Percentiles rank a stretch among this genome's conserved stretches.
Evolutionary conservation across 75 land plant species (phyloP).

Genomic region (Adiantum capillusveneris): DNA sequence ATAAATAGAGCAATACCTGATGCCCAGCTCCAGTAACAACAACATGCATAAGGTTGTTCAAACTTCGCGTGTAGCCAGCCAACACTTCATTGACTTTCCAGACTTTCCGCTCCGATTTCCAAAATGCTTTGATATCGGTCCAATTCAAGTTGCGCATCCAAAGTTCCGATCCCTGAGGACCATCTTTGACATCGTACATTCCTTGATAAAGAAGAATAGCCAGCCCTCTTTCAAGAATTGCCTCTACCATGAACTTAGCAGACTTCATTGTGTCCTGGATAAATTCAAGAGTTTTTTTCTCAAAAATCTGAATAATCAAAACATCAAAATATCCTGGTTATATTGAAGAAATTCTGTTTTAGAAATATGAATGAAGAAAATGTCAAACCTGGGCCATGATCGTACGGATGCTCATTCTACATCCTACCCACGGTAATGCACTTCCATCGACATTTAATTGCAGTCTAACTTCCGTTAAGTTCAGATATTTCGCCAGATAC

Average conservation of each 20-base stretch:
- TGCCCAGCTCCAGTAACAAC: constrained; percentile 12
- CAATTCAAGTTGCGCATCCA: constrained; percentile 35
- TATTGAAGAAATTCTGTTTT: constrained; percentile 1
- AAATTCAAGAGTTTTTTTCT: too few species aligned
- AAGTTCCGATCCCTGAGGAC: constrained; percentile 17
- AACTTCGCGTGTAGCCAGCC: constrained; percentile 27
- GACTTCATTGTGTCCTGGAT: constrained; percentile 36
- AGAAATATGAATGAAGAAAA: neutral
- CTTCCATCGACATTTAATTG: constrained; percentile 21
- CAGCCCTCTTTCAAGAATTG: constrained; percentile 19
- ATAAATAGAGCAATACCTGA: constrained; percentile 16
- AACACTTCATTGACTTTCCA: constrained; percentile 22
- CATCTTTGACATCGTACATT: constrained; percentile 40
- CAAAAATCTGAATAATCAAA: too few species aligned
- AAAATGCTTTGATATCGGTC: constrained; percentile 13
- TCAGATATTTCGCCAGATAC: constrained; percentile 25
- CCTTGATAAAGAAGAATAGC: constrained; percentile 38
- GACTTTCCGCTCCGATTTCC: constrained; percentile 18
- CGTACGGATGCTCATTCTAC: constrained; percentile 8
- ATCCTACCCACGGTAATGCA: constrained; percentile 19
- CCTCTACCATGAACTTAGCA: constrained; percentile 36
- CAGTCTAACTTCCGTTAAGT: constrained; percentile 4
- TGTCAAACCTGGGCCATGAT: constrained; percentile 16
- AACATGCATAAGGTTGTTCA: constrained; percentile 9
- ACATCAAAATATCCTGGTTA: too few species aligned